These are phyloP conservation scores for Cladochytrium tenue DNA, from an alignment of 371 early-diverging fungal species.

Conservation along the genomic window DNA sequence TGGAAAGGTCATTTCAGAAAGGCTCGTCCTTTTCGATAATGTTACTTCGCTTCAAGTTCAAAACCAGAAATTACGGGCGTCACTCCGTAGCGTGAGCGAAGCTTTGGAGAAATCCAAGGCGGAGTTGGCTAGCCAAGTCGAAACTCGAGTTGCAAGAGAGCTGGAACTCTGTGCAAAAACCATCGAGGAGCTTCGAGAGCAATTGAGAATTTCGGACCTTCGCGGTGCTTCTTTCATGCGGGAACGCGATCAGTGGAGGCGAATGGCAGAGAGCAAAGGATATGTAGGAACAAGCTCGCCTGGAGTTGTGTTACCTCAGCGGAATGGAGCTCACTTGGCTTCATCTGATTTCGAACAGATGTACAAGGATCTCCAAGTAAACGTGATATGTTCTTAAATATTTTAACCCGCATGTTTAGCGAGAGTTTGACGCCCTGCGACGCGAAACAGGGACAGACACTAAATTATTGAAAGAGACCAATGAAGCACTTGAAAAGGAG, in stretches of 20 bases:
- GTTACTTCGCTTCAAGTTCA: slow-evolving; percentile 34
- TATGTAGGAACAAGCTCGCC: slow-evolving; percentile 3
- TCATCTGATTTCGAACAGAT: slow-evolving; percentile 31
- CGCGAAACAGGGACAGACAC: slow-evolving; percentile 58
- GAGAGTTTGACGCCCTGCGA: slow-evolving; percentile 60
- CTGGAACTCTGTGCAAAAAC: slow-evolving; percentile 17
- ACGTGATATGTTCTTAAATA: too few species aligned
- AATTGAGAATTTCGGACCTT: slow-evolving; percentile 20
- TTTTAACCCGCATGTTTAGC: too few species aligned
- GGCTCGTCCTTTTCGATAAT: slow-evolving; percentile 37
- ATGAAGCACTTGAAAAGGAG: slow-evolving; percentile 21
- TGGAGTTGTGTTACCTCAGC: too few species aligned
- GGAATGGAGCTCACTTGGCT: too few species aligned
- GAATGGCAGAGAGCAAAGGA: slow-evolving; percentile 28
- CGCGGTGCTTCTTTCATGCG: slow-evolving; percentile 22
- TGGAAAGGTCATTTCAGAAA: slow-evolving; percentile 33
- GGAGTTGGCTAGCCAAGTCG: slow-evolving; percentile 11
- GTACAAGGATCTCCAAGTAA: slow-evolving; percentile 24
- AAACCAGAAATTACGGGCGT: slow-evolving; percentile 29
- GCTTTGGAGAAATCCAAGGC: slow-evolving; percentile 19
- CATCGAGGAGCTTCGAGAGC: slow-evolving; percentile 30
- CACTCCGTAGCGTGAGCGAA: slow-evolving; percentile 30
- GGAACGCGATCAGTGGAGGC: slow-evolving; percentile 40
- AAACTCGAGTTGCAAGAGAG: slow-evolving; percentile 21
- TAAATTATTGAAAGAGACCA: slow-evolving; percentile 46